phyloP scores from a whole-genome alignment of 176 grass and related monocot species.

The Aegilops bicornis region DNA sequence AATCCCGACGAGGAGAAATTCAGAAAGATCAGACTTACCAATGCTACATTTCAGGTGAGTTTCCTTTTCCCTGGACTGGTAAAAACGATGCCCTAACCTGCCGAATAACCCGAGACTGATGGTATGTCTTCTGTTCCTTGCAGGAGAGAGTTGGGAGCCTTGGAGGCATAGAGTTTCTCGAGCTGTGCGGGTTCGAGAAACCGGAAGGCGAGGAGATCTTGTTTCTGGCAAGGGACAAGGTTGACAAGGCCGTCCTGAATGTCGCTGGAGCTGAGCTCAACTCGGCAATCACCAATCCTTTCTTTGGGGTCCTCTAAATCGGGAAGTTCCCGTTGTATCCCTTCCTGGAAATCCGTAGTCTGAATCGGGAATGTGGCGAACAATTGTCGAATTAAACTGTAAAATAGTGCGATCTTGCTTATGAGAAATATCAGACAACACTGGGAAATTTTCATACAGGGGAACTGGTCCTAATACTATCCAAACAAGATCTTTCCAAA shows the following conservation, averaged over 20 bases:
- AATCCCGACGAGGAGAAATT: slow-evolving; percentile 93
- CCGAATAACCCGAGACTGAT: background rate
- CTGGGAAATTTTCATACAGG: too few relatives aligned
- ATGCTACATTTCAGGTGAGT: slow-evolving; percentile 81
- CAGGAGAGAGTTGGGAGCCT: slow-evolving; percentile 94
- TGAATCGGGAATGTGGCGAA: too few relatives aligned
- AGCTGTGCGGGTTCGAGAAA: slow-evolving; percentile 90
- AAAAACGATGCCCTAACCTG: background rate
- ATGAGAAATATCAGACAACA: too few relatives aligned
- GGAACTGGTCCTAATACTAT: too few relatives aligned
- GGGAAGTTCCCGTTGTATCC: background rate
- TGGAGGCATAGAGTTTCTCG: slow-evolving; percentile 90
- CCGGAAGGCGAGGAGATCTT: slow-evolving; percentile 76
- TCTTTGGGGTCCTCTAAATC: slow-evolving; percentile 80
- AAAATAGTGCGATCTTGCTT: too few relatives aligned
- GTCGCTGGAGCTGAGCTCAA: slow-evolving; percentile 86
- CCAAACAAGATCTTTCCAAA: too few relatives aligned
- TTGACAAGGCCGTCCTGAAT: slow-evolving; percentile 67
- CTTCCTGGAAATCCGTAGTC: too few relatives aligned
- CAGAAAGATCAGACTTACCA: slow-evolving; percentile 87
- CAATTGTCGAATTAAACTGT: too few relatives aligned
- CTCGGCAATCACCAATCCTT: slow-evolving; percentile 93
- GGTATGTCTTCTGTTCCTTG: slow-evolving; percentile 4
- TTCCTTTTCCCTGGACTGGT: background rate
- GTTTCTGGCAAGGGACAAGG: slow-evolving; percentile 76